Base-by-base conservation (phyloP, 192 early-diverging fungal species). In the Obelidium mucronatum region DNA sequence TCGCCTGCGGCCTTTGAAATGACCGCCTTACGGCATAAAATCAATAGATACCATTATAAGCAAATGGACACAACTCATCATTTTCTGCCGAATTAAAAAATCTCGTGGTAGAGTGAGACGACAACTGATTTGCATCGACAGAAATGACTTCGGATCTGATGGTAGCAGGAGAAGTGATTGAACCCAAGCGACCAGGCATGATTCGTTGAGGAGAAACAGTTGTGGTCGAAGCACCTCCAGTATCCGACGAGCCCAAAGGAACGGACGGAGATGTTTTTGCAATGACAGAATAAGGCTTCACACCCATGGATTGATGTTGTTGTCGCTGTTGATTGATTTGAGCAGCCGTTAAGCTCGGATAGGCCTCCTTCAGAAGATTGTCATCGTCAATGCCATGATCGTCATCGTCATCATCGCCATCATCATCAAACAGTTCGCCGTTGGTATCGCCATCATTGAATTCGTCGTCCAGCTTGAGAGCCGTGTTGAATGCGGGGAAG, bases 1-100 rank as follows among this genome's bases (percentile, higher is more conserved):
- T n/a, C n/a, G n/a, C n/a, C n/a, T n/a, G n/a, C n/a, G n/a, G n/a
- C n/a, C n/a, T n/a, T n/a, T n/a, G n/a, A n/a, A n/a, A n/a, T n/a
- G n/a, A n/a, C n/a, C n/a, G n/a, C n/a, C n/a, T n/a, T n/a, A n/a
- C n/a, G n/a, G n/a, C 42, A 44, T 11, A 44, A 17, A 44, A 5
- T 5, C 42, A 44, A 72, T 28, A 58, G 2, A 42, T 30, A 56
- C 84, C 84, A 33, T 86, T 63, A 44, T 75, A 70, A 13, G 84
- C 84, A 72, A 86, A 86, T 26, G 82, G 80, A 62, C 84, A 86
- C 39, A 86, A 74, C 15, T 42, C 61, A 28, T 56, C 62, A 34
- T 56, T 70, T 8, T 68, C 67, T 26, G 58, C 37, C 59, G 13
- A 17, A 52, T 52, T 52, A n/a, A n/a, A n/a, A n/a, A n/a, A n/a